Evolutionary conservation across 1,284 basidiomycete genomes (phyloP), one percentile per base, ranked within the genome.

Genomic region (Tilletia indica): DNA sequence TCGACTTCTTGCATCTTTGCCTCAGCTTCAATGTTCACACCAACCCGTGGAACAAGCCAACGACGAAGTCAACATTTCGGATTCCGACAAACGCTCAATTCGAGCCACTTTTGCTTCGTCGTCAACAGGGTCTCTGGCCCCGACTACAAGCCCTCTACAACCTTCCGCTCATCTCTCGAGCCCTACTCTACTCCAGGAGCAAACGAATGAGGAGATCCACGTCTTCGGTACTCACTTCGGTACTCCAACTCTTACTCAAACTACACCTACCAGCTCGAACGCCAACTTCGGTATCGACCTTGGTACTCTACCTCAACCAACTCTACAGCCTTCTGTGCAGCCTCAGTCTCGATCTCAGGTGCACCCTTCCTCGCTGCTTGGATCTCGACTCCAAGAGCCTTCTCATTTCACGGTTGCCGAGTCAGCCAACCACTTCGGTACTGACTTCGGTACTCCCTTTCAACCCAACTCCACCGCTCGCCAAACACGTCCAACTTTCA

Each of bases 161-260:
- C 8, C 21, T 31, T 25, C 58, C 6, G 34, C 58, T 36, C 58
- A 11, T 5, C 21, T 6, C 5, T 8, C 14, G n/a, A 25, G 58
- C 34, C 21, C 58, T 4, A n/a, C 58, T 31, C 6, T 16, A 25
- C 25, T 25, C 12, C 58, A 12, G 4, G 34, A 25, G 31, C 58
- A 14, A 9, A 4, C 58, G 58, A 61, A 61, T 12, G 25, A 61
- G 6, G 14, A 4, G 3, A 19, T 4, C 11, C 25, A 61, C 58
- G 9, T 34, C 58, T 31, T 61, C 58, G 58, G 58, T 61, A 61
- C 58, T 61, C 58, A 61, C 58, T 61, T 61, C 58, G 58, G 58
- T 61, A 61, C 25, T 25, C 58, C 14, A 5, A 14, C 58, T 61
- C 58, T 6, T 12, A 34, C 58, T 14, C 21, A 4, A 3, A n/a